Evolutionary conservation across 1,139 yeast genomes (phyloP).

Genomic region (Protomyces inundatus): DNA sequence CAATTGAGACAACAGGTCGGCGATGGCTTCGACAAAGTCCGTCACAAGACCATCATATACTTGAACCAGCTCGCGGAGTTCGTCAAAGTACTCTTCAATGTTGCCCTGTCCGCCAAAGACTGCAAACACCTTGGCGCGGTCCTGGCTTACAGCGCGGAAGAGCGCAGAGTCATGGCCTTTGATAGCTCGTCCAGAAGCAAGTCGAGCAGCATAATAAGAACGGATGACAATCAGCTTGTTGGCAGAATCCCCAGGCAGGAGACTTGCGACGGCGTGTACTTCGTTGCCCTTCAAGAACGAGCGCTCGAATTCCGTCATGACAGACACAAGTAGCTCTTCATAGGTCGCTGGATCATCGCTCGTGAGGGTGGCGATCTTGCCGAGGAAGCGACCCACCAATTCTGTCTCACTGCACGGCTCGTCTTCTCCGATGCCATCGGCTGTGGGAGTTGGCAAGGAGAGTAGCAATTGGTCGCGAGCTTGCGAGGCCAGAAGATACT

Average conservation of each 20-base stretch:
- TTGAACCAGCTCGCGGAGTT: slow-evolving; percentile 76
- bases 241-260: slow-evolving; percentile 44
- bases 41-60: slow-evolving; percentile 69
- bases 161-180: slow-evolving; percentile 59
- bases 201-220: slow-evolving; percentile 58
- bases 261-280: slow-evolving; percentile 83
- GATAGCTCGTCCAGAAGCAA: slow-evolving; percentile 48
- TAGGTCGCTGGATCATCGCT: slow-evolving; percentile 53
- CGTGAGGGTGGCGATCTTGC: slow-evolving; percentile 62
- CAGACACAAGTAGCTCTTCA: slow-evolving; percentile 62
- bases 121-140: slow-evolving; percentile 64
- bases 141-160: slow-evolving; percentile 46
- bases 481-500: slow-evolving; percentile 77
- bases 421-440: slow-evolving; percentile 76
- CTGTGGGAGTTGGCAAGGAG: slow-evolving; percentile 73
- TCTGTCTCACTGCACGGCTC: slow-evolving; percentile 89
- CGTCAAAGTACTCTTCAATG: slow-evolving; percentile 95
- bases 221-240: slow-evolving; percentile 72
- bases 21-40: slow-evolving; percentile 66
- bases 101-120: slow-evolving; percentile 99
- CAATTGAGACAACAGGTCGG: slow-evolving; percentile 61
- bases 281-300: slow-evolving; percentile 71
- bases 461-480: slow-evolving; percentile 79
- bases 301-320: slow-evolving; percentile 76
- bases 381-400: slow-evolving; percentile 75